These are phyloP conservation scores for Chaetothyriales sp. DNA, from an alignment of 2,329 filamentous ascomycete species.

Conservation along the genomic window DNA sequence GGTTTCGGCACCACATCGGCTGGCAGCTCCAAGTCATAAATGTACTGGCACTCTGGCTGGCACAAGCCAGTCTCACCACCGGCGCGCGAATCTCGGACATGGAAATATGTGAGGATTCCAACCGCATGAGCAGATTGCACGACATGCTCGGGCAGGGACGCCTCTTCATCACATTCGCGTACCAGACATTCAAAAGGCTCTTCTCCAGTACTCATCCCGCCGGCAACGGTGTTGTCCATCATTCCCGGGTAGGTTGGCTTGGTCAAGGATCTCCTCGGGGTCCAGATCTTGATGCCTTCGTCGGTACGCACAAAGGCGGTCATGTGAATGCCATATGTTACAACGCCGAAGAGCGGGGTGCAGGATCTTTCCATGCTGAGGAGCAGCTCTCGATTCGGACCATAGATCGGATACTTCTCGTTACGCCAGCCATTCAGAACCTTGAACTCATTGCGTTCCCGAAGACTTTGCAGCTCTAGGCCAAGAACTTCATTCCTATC, in stretches of 20 bases:
- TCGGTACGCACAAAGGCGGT: conserved; percentile 48
- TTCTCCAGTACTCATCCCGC: conserved; percentile 69
- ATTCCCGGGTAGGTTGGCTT: conserved; percentile 87
- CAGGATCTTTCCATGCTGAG: conserved; percentile 67
- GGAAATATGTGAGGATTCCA: conserved; percentile 71
- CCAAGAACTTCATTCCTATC: conserved; percentile 46
- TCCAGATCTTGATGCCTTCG: conserved; percentile 62
- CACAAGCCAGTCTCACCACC: conserved; percentile 69
- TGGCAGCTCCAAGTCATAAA: conserved; percentile 74
- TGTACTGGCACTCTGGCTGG: conserved; percentile 81
- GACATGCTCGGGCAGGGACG: conserved; percentile 55
- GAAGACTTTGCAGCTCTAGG: conserved; percentile 51
- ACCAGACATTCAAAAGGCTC: conserved; percentile 66
- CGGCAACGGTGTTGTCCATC: conserved; percentile 87
- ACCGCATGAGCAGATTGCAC: conserved; percentile 47
- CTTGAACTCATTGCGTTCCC: conserved; percentile 53
- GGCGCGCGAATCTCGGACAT: conserved; percentile 58
- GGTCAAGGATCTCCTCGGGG: conserved; percentile 55
- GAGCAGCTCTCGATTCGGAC: conserved; percentile 41
- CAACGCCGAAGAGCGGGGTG: conserved; percentile 56
- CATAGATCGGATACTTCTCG: conserved; percentile 68
- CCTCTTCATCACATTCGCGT: conserved; percentile 80
- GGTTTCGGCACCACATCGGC: conserved; percentile 54
- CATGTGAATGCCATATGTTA: conserved; percentile 70
- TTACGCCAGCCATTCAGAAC: conserved; percentile 65